These are phyloP conservation scores for Fusarium decemcellulare DNA, from an alignment of 2,329 filamentous ascomycete species.

Conservation along the genomic window DNA sequence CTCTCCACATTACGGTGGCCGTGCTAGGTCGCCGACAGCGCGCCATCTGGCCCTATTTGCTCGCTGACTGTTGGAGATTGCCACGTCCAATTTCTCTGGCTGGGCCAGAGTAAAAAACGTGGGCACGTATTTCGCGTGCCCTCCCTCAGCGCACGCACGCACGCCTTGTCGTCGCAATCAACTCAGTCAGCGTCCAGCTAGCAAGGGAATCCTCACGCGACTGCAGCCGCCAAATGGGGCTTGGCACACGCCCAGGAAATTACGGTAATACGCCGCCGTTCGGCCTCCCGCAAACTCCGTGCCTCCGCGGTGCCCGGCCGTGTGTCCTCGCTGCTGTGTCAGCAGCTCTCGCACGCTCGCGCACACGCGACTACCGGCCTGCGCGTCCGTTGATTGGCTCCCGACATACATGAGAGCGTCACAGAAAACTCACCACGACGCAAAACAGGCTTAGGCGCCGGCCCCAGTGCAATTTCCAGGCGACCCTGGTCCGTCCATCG, in stretches of 20 bases:
- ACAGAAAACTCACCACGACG: conserved; percentile 28
- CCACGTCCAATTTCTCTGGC: conserved; percentile 14
- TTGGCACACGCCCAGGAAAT: conserved; percentile 47
- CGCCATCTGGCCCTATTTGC: conserved; percentile 10
- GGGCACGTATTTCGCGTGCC: conserved; percentile 2
- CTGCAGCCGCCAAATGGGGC: conserved; percentile 33
- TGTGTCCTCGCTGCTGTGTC: conserved; percentile 33
- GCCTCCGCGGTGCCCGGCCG: conserved; percentile 39
- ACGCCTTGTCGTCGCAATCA: conserved; percentile 25
- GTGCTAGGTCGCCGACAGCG: conserved; percentile 5
- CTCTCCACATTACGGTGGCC: conserved; percentile 14
- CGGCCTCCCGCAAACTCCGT: conserved; percentile 45
- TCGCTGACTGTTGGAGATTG: conserved; percentile 23
- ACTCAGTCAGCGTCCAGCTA: conserved; percentile 11
- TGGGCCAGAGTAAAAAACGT: conserved; percentile 28
- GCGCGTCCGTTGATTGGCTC: conserved; percentile 36
- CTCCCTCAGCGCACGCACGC: conserved; percentile 11
- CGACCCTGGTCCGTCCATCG: conserved; percentile 26
- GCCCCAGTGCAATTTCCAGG: conserved; percentile 47
- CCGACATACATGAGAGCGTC: conserved; percentile 35
- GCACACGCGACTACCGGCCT: conserved; percentile 28
- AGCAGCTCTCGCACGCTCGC: conserved; percentile 33
- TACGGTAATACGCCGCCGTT: conserved; percentile 44
- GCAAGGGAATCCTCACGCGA: conserved; percentile 42
- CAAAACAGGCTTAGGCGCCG: conserved; percentile 40